Base-by-base conservation (phyloP, 2,329 filamentous ascomycete species). In the Talaromyces sp. region DNA sequence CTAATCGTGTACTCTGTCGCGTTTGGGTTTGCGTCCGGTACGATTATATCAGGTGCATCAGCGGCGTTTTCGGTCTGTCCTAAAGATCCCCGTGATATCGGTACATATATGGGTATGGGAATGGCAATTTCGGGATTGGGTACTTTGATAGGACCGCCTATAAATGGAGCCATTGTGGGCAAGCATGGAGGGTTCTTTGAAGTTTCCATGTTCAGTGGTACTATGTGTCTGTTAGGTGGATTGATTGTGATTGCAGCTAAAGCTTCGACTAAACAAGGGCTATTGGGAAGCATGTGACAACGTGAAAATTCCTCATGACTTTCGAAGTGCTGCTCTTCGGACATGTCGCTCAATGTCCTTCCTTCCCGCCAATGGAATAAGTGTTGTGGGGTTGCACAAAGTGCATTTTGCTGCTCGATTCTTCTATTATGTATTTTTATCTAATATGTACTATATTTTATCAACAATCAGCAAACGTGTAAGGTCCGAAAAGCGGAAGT, bases 111-210 rank as follows among this genome's bases (percentile, higher is more conserved):
- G 65, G 68, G 69, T 4, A 69, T 70, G 65, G 70, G 69, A 3
- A 66, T 73, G 59, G 68, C 72, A 0, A 54, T 83, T 1, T 72
- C 74, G 3, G 77, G 79, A 0, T 58, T 86, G 27, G 82, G 78
- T 0, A 76, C 75, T 3, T 69, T 87, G 35, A 75, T 85, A 3
- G 84, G 82, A 0, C 80, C 81, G 11, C 82, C 83, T 0, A 73
- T 82, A 49, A 80, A 78, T 61, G 82, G 82, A 1, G 78, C 75
- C 0, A 71, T 84, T 39, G 69, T 86, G 1, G 72, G 77, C 3
- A 69, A 57, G 4, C 83, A 82, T 62, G 77, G 73, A 2, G 75
- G 76, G 0, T 83, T 77, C 63, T 65, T 70, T 3, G 62, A 80
- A 67, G 72, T 75, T 0, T 74, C 76, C 0, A 72, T 79, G 3